These are phyloP conservation scores for Aspergillus carlsbadensis DNA, from an alignment of 495 filamentous ascomycete genomes.

Conservation along the genomic window DNA sequence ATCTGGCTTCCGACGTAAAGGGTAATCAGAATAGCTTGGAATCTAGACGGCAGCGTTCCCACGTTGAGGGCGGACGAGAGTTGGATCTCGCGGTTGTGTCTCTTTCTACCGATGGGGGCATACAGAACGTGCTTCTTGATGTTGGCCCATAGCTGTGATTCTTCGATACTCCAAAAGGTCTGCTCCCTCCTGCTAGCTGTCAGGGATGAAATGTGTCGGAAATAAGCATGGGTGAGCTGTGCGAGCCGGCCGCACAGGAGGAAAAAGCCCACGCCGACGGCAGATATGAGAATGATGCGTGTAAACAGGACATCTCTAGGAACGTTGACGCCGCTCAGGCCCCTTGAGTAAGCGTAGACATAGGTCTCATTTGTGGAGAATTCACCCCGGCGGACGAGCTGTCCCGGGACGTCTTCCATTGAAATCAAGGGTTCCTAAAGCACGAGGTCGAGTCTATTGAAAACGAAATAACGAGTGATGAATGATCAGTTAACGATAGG, in stretches of 20 bases:
- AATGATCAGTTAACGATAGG: background rate
- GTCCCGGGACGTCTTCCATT: constrained; percentile 37
- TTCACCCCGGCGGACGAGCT: constrained; percentile 28
- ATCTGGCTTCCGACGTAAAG: constrained; percentile 75
- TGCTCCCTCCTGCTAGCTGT: constrained; percentile 48
- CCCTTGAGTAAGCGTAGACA: constrained; percentile 45
- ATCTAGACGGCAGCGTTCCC: constrained; percentile 82
- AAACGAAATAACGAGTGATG: background rate
- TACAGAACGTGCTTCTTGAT: constrained; percentile 82
- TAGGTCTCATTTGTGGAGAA: constrained; percentile 42
- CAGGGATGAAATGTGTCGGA: constrained; percentile 71
- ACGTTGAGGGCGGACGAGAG: constrained; percentile 84
- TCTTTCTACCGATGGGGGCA: constrained; percentile 74
- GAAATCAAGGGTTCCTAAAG: constrained; percentile 9
- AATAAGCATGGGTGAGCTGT: constrained; percentile 61
- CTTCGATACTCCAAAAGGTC: constrained; percentile 62
- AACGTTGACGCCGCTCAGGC: constrained; percentile 43
- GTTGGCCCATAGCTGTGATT: constrained; percentile 62
- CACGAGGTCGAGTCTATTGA: background rate
- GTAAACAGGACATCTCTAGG: constrained; percentile 44
- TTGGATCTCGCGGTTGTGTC: constrained; percentile 87
- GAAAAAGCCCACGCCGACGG: constrained; percentile 48
- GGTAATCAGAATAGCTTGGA: constrained; percentile 74
- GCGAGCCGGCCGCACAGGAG: constrained; percentile 57
- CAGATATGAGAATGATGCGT: constrained; percentile 43